phyloP scores from a whole-genome alignment of 2,329 filamentous ascomycete species.

The Fusarium papillatum region DNA sequence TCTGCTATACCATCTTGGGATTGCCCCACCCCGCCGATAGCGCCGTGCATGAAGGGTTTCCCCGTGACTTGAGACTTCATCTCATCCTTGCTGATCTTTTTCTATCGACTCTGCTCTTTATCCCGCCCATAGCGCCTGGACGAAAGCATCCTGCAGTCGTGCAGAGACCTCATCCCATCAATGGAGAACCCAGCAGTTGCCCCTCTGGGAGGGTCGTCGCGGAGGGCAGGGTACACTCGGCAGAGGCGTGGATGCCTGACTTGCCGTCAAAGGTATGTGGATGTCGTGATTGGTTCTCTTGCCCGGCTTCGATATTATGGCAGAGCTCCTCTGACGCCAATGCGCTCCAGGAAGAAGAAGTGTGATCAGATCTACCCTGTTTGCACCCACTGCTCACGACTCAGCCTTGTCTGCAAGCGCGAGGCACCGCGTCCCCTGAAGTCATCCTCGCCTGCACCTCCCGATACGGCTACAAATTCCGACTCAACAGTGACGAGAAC shows the following conservation, averaged over 20 bases:
- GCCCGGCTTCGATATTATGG: background rate
- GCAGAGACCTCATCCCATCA: background rate
- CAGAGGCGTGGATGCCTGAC: slow-evolving; percentile 39
- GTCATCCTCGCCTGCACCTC: background rate
- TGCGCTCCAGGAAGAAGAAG: background rate
- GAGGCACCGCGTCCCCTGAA: background rate
- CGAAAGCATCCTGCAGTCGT: background rate
- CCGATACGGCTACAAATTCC: background rate
- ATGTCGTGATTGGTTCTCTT: background rate
- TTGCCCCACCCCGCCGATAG: slow-evolving; percentile 29
- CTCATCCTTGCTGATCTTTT: background rate
- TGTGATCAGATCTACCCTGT: background rate
- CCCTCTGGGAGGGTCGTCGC: background rate
- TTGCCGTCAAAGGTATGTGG: slow-evolving; percentile 29
- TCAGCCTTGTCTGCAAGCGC: background rate
- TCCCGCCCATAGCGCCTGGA: slow-evolving; percentile 10
- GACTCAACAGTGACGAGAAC: background rate
- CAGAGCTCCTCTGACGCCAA: background rate
- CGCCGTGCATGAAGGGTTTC: slow-evolving; percentile 24
- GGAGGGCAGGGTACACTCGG: slow-evolving; percentile 32
- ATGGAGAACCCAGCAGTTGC: background rate
- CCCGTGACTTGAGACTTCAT: background rate
- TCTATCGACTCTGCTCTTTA: background rate
- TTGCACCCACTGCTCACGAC: background rate
- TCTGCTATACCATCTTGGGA: background rate